These are phyloP conservation scores for Coemansia sp. DNA, from an alignment of 192 early-diverging fungal species.

Conservation along the genomic window DNA sequence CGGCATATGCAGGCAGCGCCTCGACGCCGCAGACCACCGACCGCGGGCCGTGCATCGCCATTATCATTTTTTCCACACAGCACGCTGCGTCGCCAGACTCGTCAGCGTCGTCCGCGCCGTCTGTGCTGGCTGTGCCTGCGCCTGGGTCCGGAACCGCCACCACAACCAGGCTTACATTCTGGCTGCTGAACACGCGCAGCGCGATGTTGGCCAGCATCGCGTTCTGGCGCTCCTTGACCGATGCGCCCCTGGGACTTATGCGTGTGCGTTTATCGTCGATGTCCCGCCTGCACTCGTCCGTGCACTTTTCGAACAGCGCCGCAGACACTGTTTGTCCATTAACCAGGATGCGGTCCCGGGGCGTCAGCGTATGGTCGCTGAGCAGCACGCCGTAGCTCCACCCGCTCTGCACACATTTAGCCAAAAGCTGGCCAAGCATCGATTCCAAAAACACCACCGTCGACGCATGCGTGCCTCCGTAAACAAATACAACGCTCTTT, in stretches of 20 bases:
- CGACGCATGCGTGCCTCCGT: conserved; percentile 17
- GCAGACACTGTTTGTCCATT: conserved; percentile 28
- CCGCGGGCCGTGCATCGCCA: conserved; percentile 27
- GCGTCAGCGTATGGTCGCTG: conserved; percentile 22
- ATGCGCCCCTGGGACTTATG: conserved; percentile 1
- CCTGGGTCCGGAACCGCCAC: conserved; percentile 12
- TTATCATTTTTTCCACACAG: conserved; percentile 28
- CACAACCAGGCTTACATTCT: conserved; percentile 18
- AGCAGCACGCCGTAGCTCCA: conserved; percentile 39
- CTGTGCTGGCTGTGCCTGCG: not conserved
- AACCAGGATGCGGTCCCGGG: conserved; percentile 27
- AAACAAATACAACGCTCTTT: conserved; percentile 29
- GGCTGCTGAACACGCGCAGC: conserved; percentile 30
- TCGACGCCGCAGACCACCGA: conserved; percentile 41
- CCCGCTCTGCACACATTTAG: conserved; percentile 7
- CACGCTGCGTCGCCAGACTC: not conserved
- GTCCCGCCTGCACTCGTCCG: conserved; percentile 13
- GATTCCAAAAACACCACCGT: conserved; percentile 45
- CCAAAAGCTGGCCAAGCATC: conserved; percentile 34
- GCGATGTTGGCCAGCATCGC: conserved; percentile 30
- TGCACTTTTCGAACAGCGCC: conserved; percentile 20
- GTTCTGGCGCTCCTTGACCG: conserved; percentile 10
- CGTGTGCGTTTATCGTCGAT: conserved; percentile 10
- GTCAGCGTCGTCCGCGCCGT: not conserved
- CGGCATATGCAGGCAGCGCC: conserved; percentile 28